Percentiles rank a stretch among this genome's conserved stretches.
These are phyloP conservation scores for Monilinia fructicola DNA, from an alignment of 2,329 filamentous ascomycete species.

Conservation along the genomic window DNA sequence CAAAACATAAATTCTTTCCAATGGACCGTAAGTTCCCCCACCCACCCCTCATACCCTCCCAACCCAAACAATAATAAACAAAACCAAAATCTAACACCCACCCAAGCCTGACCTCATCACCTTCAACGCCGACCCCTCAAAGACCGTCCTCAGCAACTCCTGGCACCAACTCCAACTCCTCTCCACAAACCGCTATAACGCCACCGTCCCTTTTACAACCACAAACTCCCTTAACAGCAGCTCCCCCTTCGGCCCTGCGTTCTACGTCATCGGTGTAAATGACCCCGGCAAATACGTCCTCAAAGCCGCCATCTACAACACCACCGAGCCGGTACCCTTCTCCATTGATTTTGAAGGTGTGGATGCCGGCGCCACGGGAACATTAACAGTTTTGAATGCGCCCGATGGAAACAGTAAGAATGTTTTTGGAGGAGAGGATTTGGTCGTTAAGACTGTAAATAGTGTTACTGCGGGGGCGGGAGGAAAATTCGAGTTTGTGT, in stretches of 20 bases:
- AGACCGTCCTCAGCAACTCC: conserved; percentile 50
- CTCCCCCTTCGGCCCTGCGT: conserved; percentile 21
- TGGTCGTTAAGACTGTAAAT: conserved; percentile 11
- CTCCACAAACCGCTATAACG: conserved; percentile 17
- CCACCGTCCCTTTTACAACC: conserved; percentile 21
- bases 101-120: conserved; percentile 37
- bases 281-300: conserved; percentile 16
- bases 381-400: conserved; percentile 20
- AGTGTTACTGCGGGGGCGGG: not conserved
- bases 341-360: conserved; percentile 23
- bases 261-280: conserved; percentile 20
- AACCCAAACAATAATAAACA: not conserved
- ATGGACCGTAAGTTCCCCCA: conserved; percentile 34
- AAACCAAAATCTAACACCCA: not conserved
- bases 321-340: conserved; percentile 16
- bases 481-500: conserved; percentile 23
- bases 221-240: not conserved
- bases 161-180: conserved; percentile 23
- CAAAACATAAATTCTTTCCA: conserved; percentile 37
- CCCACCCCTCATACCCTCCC: not conserved
- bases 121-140: conserved; percentile 43
- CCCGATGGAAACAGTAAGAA: conserved; percentile 11
- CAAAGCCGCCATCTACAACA: conserved; percentile 25
- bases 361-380: not conserved
- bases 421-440: conserved; percentile 15